Percentiles rank a stretch among this genome's conserved stretches.
Evolutionary conservation across 495 filamentous ascomycete species (phyloP).

Genomic region (Tuber indicum): DNA sequence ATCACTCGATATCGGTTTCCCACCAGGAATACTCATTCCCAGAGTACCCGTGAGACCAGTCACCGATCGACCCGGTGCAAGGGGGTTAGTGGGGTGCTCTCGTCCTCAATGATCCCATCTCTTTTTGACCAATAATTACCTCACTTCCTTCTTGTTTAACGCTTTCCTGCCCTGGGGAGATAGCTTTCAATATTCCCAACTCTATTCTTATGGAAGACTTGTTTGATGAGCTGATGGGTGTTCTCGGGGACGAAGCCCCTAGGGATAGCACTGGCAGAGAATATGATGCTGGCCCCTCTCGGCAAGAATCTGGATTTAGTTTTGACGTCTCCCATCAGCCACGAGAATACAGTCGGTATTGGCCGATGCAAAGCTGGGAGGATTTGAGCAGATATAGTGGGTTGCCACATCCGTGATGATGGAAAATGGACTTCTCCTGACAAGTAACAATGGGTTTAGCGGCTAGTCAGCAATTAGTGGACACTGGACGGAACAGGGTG

Average conservation of each 20-base stretch:
- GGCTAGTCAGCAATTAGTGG: background rate
- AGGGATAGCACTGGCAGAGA: background rate
- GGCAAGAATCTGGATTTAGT: background rate
- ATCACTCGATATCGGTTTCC: background rate
- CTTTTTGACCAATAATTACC: background rate
- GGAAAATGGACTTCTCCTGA: background rate
- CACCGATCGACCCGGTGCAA: background rate
- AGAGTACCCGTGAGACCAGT: background rate
- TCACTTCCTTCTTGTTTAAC: background rate
- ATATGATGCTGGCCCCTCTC: background rate
- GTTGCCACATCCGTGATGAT: background rate
- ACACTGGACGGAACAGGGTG: background rate
- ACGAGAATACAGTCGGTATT: background rate
- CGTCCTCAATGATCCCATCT: background rate
- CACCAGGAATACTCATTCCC: background rate
- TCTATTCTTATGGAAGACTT: conserved; percentile 2
- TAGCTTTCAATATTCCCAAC: background rate
- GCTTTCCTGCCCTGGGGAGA: background rate
- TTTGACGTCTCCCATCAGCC: background rate
- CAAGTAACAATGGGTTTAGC: background rate
- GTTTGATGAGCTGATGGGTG: conserved; percentile 8
- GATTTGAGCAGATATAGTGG: background rate
- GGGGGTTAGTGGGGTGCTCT: background rate
- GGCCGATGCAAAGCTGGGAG: background rate
- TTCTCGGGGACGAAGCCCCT: background rate